Base-by-base conservation (phyloP, 331 rosid species). In the Rhamnella rubrinervis region DNA sequence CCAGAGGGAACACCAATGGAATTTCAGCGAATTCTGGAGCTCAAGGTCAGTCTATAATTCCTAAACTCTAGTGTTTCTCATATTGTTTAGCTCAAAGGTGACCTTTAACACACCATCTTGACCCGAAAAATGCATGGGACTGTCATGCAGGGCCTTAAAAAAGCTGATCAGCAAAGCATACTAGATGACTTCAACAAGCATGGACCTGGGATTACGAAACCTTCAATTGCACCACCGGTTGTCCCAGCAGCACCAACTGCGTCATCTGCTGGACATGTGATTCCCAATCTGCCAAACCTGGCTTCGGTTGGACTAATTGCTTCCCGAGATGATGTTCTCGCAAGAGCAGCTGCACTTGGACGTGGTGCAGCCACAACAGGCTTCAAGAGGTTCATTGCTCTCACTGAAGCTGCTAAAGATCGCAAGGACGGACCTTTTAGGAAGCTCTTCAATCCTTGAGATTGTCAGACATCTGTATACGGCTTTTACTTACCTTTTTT, bases 1-100 rank as follows among this genome's bases (percentile, higher is more conserved):
- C 97, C 98, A n/a, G 98, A 93, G 84, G 98, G 98, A 77, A 93
- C 98, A 31, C 95, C 95, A 12, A 93, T 93, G 97, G 97, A 93
- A 70, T 93, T 93, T 83, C 98, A 93, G 80, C 83, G 97, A 66
- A 91, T 93, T 79, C 72, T 93, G 71, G 98, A 93, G 87, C 98
- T 93, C 77, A 93, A 93, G 97, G 98, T 90, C 69, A 17, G 38
- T 68, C 59, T 44, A 71, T 74, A 15, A 15, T 35, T 20, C 35
- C 46, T 67, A 58, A 39, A 53, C 35, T 65, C 62, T 72, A 3
- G 56, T 17, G 17, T 67, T 73, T 50, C 60, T 44, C 65, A 39
- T 63, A 68, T 26, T 66, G 52, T 61, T 74, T 61, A 44, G 55
- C 47, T 25, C 50, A 11, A 14, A 44, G 0, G 14, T 11, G 11